A percentile compares a stretch with the other conserved stretches of the same genome.
Conservation (phyloP, 495 filamentous ascomycete genomes). For the Podospora pseudopauciseta region DNA sequence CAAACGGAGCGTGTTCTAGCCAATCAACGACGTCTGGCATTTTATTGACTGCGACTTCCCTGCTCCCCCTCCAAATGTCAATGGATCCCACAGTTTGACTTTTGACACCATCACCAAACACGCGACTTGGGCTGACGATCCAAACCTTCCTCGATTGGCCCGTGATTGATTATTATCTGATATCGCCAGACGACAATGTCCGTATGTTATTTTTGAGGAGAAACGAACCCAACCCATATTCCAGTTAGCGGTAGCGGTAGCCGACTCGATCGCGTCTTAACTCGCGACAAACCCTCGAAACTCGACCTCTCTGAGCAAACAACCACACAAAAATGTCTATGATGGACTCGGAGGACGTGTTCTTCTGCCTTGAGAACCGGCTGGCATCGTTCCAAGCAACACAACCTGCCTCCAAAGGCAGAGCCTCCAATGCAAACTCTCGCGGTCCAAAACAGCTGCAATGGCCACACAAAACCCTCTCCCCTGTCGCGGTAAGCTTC, state of each 20-base stretch:
- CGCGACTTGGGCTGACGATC: background rate
- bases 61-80: slow-evolving; percentile 8
- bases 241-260: background rate
- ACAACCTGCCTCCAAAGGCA: slow-evolving; percentile 25
- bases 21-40: slow-evolving; percentile 18
- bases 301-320: background rate
- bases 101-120: slow-evolving; percentile 6
- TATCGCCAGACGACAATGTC: background rate
- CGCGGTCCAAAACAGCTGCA: slow-evolving; percentile 53
- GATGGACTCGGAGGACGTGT: slow-evolving; percentile 32
- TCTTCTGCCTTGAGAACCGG: slow-evolving; percentile 64
- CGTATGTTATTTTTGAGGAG: background rate
- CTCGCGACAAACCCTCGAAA: slow-evolving; percentile 5
- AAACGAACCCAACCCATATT: background rate
- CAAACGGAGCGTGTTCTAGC: slow-evolving; percentile 25
- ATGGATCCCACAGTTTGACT: background rate
- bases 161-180: background rate
- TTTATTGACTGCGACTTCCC: slow-evolving; percentile 15
- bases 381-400: slow-evolving; percentile 66
- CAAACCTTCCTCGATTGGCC: background rate
- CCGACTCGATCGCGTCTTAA: slow-evolving; percentile 1
- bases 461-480: slow-evolving; percentile 73
- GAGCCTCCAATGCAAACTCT: slow-evolving; percentile 49
- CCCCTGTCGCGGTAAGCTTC: slow-evolving; percentile 58
- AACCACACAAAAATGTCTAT: slow-evolving; percentile 20